phyloP scores from a whole-genome alignment of 1,139 yeast species.

The Hyphopichia burtonii region DNA sequence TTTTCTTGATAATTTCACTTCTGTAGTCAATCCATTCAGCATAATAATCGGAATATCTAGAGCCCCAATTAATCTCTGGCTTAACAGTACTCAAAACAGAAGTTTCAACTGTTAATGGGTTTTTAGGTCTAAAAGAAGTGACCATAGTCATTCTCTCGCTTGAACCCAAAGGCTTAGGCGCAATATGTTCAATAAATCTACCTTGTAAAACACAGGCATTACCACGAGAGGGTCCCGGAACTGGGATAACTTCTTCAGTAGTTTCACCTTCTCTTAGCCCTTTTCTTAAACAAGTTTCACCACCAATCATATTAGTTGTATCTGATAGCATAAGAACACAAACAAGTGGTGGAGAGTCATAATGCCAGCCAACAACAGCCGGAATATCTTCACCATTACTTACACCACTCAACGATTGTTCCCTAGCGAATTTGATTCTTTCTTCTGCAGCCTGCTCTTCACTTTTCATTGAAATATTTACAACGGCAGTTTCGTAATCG shows the following conservation, averaged over 20 bases:
- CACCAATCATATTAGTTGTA: conserved; percentile 56
- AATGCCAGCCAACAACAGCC: conserved; percentile 59
- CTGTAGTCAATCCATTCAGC: conserved; percentile 43
- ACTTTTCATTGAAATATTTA: conserved; percentile 45
- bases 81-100: conserved; percentile 36
- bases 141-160: conserved; percentile 56
- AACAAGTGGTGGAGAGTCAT: conserved; percentile 60
- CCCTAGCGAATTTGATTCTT: conserved; percentile 11
- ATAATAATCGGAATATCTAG: conserved; percentile 32
- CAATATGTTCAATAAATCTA: conserved; percentile 51
- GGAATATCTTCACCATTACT: conserved; percentile 37
- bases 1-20: conserved; percentile 33
- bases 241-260: conserved; percentile 32
- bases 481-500: conserved; percentile 56
- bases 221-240: conserved; percentile 54
- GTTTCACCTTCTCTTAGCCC: conserved; percentile 23
- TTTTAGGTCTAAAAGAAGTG: conserved; percentile 36
- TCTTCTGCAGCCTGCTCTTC: conserved; percentile 21
- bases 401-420: conserved; percentile 12
- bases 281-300: conserved; percentile 50
- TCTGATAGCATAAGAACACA: conserved; percentile 62
- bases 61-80: conserved; percentile 37
- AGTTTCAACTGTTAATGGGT: conserved; percentile 24
- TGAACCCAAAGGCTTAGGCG: conserved; percentile 52
- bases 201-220: conserved; percentile 57